Percentiles rank a stretch among this genome's conserved stretches.
Conservation (phyloP, 257 asterid species). For the Fraxinus excelsior region DNA sequence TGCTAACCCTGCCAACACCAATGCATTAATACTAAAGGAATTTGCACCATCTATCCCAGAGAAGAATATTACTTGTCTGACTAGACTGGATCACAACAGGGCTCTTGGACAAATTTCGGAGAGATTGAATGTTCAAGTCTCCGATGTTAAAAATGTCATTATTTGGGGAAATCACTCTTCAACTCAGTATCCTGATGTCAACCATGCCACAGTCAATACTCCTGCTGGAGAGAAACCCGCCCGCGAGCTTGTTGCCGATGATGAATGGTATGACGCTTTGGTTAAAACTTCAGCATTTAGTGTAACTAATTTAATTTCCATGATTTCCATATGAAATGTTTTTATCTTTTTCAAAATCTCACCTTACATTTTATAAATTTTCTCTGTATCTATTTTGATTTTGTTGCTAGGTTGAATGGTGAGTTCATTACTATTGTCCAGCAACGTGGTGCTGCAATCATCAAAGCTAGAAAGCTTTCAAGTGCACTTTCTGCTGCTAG, state of each 20-base stretch:
- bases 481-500: conserved; percentile 99
- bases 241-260: conserved; percentile 75
- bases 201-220: conserved; percentile 77
- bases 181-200: conserved; percentile 92
- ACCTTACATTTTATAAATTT: background rate
- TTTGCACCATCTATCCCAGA: conserved; percentile 90
- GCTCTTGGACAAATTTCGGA: conserved; percentile 96
- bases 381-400: background rate
- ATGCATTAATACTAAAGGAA: conserved; percentile 88
- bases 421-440: conserved; percentile 86
- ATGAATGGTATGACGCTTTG: conserved; percentile 54
- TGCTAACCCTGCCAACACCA: conserved; percentile 97
- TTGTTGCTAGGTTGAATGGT: conserved; percentile 62
- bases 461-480: conserved; percentile 88
- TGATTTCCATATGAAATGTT: background rate
- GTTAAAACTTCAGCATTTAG: background rate
- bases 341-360: background rate
- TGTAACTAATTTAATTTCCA: background rate
- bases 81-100: conserved; percentile 97
- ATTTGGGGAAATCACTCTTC: conserved; percentile 98
- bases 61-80: conserved; percentile 79
- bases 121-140: conserved; percentile 74
- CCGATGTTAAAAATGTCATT: conserved; percentile 85
- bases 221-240: conserved; percentile 78
- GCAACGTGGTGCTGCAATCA: conserved; percentile 97